Conservation (phyloP, 2,329 filamentous ascomycete genomes). For the Claviceps sp. region DNA sequence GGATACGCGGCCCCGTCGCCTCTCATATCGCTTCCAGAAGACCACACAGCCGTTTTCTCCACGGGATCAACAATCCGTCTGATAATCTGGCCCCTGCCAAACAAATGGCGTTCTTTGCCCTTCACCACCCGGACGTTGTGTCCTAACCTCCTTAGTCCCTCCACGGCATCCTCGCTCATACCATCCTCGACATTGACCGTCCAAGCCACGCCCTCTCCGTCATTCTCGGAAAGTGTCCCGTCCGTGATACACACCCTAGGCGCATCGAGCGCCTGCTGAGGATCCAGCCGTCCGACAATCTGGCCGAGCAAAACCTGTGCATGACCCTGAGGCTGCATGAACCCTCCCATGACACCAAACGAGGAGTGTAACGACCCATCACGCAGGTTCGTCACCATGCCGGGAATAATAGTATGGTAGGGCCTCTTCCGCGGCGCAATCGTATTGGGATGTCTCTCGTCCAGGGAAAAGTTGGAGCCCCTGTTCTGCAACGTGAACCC, state of each 20-base stretch:
- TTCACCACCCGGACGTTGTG: conserved; percentile 58
- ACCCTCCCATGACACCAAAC: conserved; percentile 95
- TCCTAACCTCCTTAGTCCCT: conserved; percentile 54
- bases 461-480: conserved; percentile 71
- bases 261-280: conserved; percentile 81
- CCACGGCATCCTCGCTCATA: conserved; percentile 52
- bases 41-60: conserved; percentile 64
- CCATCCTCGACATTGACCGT: conserved; percentile 74
- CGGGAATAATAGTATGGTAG: conserved; percentile 96
- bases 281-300: conserved; percentile 65
- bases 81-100: conserved; percentile 82
- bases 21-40: conserved; percentile 74
- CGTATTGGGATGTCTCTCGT: conserved; percentile 60
- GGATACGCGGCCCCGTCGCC: conserved; percentile 65
- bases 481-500: conserved; percentile 94
- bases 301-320: conserved; percentile 88
- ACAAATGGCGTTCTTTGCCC: conserved; percentile 54
- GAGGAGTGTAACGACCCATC: conserved; percentile 70
- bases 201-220: conserved; percentile 39
- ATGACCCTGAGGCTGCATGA: conserved; percentile 96
- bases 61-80: conserved; percentile 55
- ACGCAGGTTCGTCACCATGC: conserved; percentile 63
- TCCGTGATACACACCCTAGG: conserved; percentile 81
- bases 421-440: conserved; percentile 74
- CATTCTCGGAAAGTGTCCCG: conserved; percentile 40